A percentile compares a stretch with the other conserved stretches of the same genome.
Evolutionary conservation across 345 rosid genomes (phyloP).

Genomic region (Hypericum perforatum): DNA sequence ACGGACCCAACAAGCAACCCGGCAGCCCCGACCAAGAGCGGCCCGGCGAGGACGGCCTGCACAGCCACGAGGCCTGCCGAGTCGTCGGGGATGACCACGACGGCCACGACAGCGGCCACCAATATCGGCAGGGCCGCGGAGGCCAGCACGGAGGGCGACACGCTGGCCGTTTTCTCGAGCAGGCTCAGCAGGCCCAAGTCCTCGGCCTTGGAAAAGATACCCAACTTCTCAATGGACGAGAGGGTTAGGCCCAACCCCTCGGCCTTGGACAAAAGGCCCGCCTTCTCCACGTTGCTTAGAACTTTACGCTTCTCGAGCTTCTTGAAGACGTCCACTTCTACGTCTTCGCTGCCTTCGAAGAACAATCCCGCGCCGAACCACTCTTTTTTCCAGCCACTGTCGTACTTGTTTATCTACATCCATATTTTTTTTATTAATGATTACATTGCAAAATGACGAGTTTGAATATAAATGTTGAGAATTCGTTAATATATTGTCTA

Average conservation of each 20-base stretch:
- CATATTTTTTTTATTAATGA: too few relatives aligned
- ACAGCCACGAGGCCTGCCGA: conserved; percentile 49
- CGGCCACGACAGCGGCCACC: conserved; percentile 57
- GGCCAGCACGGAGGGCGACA: conserved; percentile 61
- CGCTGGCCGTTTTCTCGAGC: conserved; percentile 49
- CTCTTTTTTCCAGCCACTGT: conserved; percentile 57
- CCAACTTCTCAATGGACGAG: conserved; percentile 77
- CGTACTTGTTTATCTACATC: conserved; percentile 66
- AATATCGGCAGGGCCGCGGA: conserved; percentile 65
- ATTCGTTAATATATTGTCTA: too few relatives aligned
- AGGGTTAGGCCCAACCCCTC: conserved; percentile 69
- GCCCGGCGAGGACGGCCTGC: conserved; percentile 61
- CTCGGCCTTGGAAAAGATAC: conserved; percentile 84
- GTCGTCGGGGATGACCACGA: conserved; percentile 81
- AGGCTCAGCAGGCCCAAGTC: conserved; percentile 76
- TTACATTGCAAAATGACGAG: too few relatives aligned
- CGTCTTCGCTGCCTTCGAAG: conserved; percentile 73
- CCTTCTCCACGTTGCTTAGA: conserved; percentile 74
- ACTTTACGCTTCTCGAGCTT: conserved; percentile 79
- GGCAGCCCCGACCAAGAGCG: conserved; percentile 52
- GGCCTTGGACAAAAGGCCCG: conserved; percentile 75
- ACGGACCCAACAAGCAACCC: conserved; percentile 72
- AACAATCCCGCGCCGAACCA: conserved; percentile 93
- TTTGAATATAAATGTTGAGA: too few relatives aligned
- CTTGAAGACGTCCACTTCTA: conserved; percentile 87